Evolutionary conservation across 495 filamentous ascomycete genomes (phyloP).

Genomic region (Rhypophila decipiens): DNA sequence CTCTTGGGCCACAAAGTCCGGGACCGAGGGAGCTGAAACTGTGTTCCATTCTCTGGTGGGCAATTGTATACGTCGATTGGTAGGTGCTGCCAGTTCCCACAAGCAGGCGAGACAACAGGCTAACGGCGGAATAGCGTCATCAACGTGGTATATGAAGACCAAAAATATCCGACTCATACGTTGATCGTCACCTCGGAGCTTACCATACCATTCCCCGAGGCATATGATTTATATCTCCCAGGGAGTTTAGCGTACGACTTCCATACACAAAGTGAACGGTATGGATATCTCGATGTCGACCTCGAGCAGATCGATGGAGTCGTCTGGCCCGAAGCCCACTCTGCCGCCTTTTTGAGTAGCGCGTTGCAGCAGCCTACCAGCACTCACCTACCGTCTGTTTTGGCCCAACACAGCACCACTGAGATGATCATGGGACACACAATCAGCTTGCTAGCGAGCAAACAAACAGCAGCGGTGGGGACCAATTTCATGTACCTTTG

Average conservation of each 20-base stretch:
- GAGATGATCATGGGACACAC: conserved; percentile 14
- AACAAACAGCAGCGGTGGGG: conserved; percentile 16
- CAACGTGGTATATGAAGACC: conserved; percentile 21
- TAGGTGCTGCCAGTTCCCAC: conserved; percentile 11
- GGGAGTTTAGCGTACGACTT: conserved; percentile 6
- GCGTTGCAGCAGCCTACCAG: conserved; percentile 16
- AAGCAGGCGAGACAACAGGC: background rate
- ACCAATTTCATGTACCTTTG: conserved; percentile 24
- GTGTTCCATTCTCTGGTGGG: conserved; percentile 27
- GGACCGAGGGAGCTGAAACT: conserved; percentile 17
- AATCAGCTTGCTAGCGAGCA: conserved; percentile 1
- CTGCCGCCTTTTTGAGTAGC: conserved; percentile 19
- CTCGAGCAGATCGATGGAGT: conserved; percentile 16
- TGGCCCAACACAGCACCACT: conserved; percentile 11
- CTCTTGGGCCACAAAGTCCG: conserved; percentile 2
- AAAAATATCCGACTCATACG: conserved; percentile 21
- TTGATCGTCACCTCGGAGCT: conserved; percentile 7
- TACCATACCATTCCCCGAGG: conserved; percentile 20
- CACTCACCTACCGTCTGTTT: conserved; percentile 1
- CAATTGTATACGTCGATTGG: conserved; percentile 26
- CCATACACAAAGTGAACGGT: conserved; percentile 1
- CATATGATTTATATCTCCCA: conserved; percentile 14
- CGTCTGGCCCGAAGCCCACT: conserved; percentile 20
- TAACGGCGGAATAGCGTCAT: conserved; percentile 11
- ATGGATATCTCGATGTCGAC: conserved; percentile 9